Base-by-base conservation (phyloP, 495 filamentous ascomycete species). In the Aspergillus campestris region DNA sequence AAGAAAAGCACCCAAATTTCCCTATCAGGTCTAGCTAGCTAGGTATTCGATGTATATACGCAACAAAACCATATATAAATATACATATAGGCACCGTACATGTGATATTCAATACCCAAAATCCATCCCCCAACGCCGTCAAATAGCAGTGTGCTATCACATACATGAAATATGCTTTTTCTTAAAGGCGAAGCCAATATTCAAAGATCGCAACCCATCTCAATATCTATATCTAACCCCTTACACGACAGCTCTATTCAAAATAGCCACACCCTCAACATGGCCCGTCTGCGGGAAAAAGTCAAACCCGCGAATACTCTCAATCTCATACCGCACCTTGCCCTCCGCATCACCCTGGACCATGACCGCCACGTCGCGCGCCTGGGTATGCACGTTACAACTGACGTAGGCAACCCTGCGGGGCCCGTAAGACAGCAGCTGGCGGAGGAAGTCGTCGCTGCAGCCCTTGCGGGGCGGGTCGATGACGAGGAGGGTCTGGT, bases 241-340 rank as follows among this genome's bases (percentile, higher is more conserved):
- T 24, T 24, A 24, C 18, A 24, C 18, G 18, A 24, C 18, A 4
- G 18, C 57, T 32, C 61, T 62, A 52, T 72, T 73, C 52, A 97
- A 62, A 27, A 97, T 79, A 31, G 86, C 92, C 44, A 96, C 89
- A 34, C 92, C 86, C 64, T 98, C 92, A 0, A 97, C 92, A 74
- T 98, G 92, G 6, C 88, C 81, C 18, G 92, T 97, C 74, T 97
- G 92, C 37, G 92, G 92, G 65, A 98, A 98, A 70, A 98, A 98
- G 57, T 98, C 92, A 59, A 96, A 96, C 5, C 90, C 92, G 38
- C 83, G 74, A 31, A 98, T 69, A 58, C 87, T 94, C 73, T 98
- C 94, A 56, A 98, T 87, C 62, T 82, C 78, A 66, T 95, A 98
- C 38, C 74, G 69, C 27, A 73, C 71, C 40, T 72, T 63, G 8